phyloP scores from a whole-genome alignment of 352 stramenopile species.

The Pilasporangium apinafurcum region DNA sequence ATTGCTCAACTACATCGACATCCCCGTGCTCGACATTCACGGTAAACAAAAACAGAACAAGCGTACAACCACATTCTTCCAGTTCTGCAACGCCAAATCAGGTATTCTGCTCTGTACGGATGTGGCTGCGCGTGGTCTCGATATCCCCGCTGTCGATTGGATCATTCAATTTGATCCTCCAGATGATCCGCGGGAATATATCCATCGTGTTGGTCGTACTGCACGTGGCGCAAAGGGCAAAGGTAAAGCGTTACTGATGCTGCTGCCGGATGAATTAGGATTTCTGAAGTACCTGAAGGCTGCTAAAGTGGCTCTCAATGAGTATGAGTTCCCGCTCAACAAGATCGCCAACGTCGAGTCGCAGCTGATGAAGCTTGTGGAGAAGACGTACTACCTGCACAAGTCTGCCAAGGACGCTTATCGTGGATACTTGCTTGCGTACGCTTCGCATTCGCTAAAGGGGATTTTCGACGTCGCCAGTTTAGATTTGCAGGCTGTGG shows the following conservation, averaged over 20 bases:
- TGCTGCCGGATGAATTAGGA: slow-evolving; percentile 96
- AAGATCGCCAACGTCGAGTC: slow-evolving; percentile 98
- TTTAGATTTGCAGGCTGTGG: slow-evolving; percentile 95
- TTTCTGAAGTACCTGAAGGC: slow-evolving; percentile 98
- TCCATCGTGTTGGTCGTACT: slow-evolving; percentile 89
- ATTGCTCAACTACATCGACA: slow-evolving; percentile 99
- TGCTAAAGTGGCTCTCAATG: slow-evolving; percentile 97
- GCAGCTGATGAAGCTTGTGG: slow-evolving; percentile 96
- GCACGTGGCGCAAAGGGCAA: slow-evolving; percentile 85
- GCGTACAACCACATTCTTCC: slow-evolving; percentile 98
- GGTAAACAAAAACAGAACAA: slow-evolving; percentile 99
- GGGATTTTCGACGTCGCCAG: slow-evolving; percentile 98
- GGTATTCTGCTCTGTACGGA: slow-evolving; percentile 99
- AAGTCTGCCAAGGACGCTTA: slow-evolving; percentile 97
- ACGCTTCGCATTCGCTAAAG: slow-evolving; percentile 97
- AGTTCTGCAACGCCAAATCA: slow-evolving; percentile 97
- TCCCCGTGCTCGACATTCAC: slow-evolving; percentile 98
- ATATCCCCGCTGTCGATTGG: slow-evolving; percentile 98
- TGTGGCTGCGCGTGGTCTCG: slow-evolving; percentile 95
- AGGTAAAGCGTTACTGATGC: slow-evolving; percentile 95
- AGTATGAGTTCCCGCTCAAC: slow-evolving; percentile 98
- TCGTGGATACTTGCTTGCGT: slow-evolving; percentile 96
- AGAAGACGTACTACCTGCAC: slow-evolving; percentile 99
- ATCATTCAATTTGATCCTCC: slow-evolving; percentile 99
- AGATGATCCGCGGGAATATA: slow-evolving; percentile 98